phyloP scores from a whole-genome alignment of 345 rosid genomes.

The Euphorbia lathyris region DNA sequence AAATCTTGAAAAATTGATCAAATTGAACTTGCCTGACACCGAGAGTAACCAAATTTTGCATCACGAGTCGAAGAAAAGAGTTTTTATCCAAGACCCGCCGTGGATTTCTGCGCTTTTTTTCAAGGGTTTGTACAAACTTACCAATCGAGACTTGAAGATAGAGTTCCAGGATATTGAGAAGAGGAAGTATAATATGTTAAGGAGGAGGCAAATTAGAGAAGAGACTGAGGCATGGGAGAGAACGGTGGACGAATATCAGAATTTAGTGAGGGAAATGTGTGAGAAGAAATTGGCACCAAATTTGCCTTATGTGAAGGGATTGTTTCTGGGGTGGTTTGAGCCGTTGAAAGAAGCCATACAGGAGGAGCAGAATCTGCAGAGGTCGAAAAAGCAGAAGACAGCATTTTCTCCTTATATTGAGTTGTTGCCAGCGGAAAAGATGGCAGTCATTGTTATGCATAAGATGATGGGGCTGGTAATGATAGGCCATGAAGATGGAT shows the following conservation, averaged over 20 bases:
- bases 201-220: constrained; percentile 77
- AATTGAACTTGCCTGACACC: constrained; percentile 27
- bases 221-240: constrained; percentile 96
- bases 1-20: constrained; percentile 19
- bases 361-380: constrained; percentile 65
- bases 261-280: constrained; percentile 70
- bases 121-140: constrained; percentile 50
- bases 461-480: constrained; percentile 84
- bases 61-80: constrained; percentile 30
- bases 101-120: constrained; percentile 74
- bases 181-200: constrained; percentile 53
- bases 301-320: constrained; percentile 70
- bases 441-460: constrained; percentile 94
- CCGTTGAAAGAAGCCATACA: constrained; percentile 76
- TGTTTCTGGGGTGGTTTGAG: constrained; percentile 90
- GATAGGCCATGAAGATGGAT: constrained; percentile 63
- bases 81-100: constrained; percentile 70
- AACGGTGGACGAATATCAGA: constrained; percentile 72
- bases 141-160: constrained; percentile 40
- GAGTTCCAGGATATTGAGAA: constrained; percentile 53
- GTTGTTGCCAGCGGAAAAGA: constrained; percentile 77
- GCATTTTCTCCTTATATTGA: constrained; percentile 82
- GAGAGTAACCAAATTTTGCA: constrained; percentile 17
- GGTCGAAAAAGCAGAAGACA: constrained; percentile 55
- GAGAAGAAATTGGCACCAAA: constrained; percentile 78